Conservation (phyloP, 768 basidiomycete species). For the Mycena filopes region DNA sequence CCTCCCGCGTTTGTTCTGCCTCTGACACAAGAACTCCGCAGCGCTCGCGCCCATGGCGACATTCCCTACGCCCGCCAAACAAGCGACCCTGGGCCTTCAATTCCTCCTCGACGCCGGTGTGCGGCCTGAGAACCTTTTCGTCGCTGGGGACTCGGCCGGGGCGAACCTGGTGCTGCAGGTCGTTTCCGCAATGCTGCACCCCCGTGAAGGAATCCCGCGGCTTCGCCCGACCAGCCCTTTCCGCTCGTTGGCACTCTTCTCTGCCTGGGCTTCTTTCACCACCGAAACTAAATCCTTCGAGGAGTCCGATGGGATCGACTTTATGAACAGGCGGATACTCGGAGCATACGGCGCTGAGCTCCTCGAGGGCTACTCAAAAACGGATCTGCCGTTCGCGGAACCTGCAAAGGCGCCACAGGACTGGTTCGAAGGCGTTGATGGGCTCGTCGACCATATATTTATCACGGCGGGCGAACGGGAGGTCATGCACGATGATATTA, state of each 20-base stretch:
- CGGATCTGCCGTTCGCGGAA: constrained; percentile 39
- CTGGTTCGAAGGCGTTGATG: constrained; percentile 44
- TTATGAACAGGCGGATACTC: constrained; percentile 32
- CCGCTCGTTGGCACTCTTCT: constrained; percentile 48
- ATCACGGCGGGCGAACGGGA: constrained; percentile 44
- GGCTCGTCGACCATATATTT: constrained; percentile 37
- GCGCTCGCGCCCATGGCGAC: constrained; percentile 46
- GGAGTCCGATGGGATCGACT: constrained; percentile 35
- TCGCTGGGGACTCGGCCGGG: constrained; percentile 55
- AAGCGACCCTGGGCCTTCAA: constrained; percentile 43
- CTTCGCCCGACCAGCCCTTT: constrained; percentile 39
- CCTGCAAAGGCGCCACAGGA: constrained; percentile 36
- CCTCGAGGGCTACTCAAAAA: constrained; percentile 27
- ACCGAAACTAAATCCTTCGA: constrained; percentile 26
- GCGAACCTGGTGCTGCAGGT: constrained; percentile 48
- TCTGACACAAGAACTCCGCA: constrained; percentile 18
- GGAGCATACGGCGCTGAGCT: constrained; percentile 33
- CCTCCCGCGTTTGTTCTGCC: no score
- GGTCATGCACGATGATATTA: constrained; percentile 41
- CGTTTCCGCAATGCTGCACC: constrained; percentile 50
- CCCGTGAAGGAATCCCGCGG: constrained; percentile 40
- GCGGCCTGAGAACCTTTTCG: constrained; percentile 43
- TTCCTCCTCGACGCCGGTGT: constrained; percentile 45
- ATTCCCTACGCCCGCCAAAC: constrained; percentile 50
- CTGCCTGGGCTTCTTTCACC: constrained; percentile 40